Percentiles rank a stretch among this genome's conserved stretches.
These are phyloP conservation scores for Solanum paucissectum DNA, from an alignment of 257 asterid genomes.

Conservation along the genomic window DNA sequence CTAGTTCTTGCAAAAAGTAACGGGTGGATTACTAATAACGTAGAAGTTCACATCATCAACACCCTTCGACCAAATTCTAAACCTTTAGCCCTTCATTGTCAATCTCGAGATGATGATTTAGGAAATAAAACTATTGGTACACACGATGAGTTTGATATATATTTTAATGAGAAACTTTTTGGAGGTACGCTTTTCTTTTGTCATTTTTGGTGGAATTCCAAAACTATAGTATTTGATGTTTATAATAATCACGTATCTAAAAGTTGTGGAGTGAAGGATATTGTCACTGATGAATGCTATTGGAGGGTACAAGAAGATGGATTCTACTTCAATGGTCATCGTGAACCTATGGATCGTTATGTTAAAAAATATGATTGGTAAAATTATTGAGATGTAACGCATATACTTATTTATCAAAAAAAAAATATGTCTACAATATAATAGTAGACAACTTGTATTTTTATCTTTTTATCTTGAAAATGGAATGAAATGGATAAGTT, in stretches of 20 bases:
- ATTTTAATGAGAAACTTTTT: neutral
- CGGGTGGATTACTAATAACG: neutral
- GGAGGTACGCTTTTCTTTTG: neutral
- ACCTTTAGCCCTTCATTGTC: neutral
- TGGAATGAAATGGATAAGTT: neutral
- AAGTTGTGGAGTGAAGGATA: neutral
- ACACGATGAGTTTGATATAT: neutral
- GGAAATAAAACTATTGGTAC: neutral
- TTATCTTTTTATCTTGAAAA: neutral
- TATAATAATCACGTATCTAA: neutral
- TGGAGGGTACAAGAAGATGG: neutral
- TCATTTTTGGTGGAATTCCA: neutral
- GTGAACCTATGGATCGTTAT: neutral
- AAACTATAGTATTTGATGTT: neutral
- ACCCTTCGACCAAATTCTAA: neutral
- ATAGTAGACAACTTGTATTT: neutral
- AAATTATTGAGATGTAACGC: neutral
- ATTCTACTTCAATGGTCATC: neutral
- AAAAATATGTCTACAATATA: rapidly evolving
- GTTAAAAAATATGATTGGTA: neutral
- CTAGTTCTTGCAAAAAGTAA: neutral
- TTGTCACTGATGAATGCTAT: neutral
- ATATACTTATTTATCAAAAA: neutral
- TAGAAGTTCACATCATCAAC: neutral
- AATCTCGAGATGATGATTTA: neutral